These are phyloP conservation scores for Peronospora belbahrii DNA, from an alignment of 352 stramenopile genomes.

Conservation along the genomic window DNA sequence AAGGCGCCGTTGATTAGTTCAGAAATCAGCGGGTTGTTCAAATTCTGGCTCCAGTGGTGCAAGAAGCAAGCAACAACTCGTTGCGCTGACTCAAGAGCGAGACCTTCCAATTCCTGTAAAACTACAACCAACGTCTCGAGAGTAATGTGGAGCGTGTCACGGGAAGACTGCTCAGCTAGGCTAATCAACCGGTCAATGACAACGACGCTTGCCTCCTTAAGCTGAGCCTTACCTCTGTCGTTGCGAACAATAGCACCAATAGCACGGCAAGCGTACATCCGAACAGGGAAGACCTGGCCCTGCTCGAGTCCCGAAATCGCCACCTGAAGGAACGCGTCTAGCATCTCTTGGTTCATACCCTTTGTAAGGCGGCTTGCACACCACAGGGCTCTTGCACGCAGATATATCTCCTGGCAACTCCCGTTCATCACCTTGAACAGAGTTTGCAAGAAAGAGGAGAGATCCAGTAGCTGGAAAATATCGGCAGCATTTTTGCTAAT, in stretches of 20 bases:
- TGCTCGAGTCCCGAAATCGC: constrained; percentile 68
- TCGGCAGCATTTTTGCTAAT: constrained; percentile 45
- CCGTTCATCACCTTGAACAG: constrained; percentile 76
- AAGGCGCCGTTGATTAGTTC: constrained; percentile 69
- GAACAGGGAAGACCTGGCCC: constrained; percentile 60
- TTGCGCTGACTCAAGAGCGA: constrained; percentile 35
- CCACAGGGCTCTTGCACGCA: constrained; percentile 71
- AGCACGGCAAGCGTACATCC: constrained; percentile 70
- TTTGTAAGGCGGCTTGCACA: constrained; percentile 66
- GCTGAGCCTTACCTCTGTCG: constrained; percentile 44
- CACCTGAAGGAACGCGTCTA: constrained; percentile 60
- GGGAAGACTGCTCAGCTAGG: constrained; percentile 45
- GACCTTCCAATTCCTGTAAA: constrained; percentile 42
- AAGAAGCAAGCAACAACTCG: constrained; percentile 54
- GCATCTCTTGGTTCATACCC: constrained; percentile 66
- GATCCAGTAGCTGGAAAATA: constrained; percentile 42
- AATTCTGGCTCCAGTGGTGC: constrained; percentile 52
- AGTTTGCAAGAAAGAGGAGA: constrained; percentile 60
- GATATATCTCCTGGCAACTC: constrained; percentile 54
- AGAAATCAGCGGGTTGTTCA: constrained; percentile 69
- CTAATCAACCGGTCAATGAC: constrained; percentile 57
- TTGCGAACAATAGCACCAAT: constrained; percentile 63
- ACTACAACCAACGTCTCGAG: constrained; percentile 70
- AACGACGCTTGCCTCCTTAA: constrained; percentile 39
- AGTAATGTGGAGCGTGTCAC: constrained; percentile 72